A percentile compares a stretch with the other conserved stretches of the same genome.
phyloP scores from a whole-genome alignment of 2,329 filamentous ascomycete species.

The Colletotrichum cereale region DNA sequence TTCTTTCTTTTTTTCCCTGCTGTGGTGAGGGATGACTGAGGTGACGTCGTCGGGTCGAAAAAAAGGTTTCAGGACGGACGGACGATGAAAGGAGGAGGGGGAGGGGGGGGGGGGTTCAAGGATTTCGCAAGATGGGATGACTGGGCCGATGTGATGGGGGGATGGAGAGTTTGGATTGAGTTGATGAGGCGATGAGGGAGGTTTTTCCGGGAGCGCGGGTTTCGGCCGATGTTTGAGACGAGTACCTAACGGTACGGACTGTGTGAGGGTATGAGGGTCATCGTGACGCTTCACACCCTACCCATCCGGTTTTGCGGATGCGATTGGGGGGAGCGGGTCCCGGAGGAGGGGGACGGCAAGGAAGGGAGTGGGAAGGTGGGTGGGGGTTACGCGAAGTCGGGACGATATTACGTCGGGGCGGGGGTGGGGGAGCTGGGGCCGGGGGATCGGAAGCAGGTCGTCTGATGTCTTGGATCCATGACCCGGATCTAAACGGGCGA shows the following conservation, averaged over 20 bases:
- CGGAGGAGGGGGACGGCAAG: background rate
- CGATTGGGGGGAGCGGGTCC: background rate
- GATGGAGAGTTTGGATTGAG: background rate
- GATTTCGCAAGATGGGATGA: background rate
- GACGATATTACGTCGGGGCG: constrained; percentile 32
- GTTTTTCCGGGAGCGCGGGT: background rate
- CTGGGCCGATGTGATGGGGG: background rate
- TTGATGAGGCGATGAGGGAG: background rate
- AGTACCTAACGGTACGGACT: background rate
- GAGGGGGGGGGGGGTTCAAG: background rate
- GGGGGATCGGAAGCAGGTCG: constrained; percentile 6
- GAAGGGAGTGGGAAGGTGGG: background rate
- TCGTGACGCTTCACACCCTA: constrained; percentile 8
- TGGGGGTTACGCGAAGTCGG: constrained; percentile 9
- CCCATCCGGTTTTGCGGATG: background rate
- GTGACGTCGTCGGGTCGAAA: background rate
- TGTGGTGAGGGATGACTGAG: background rate
- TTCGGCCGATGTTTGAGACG: background rate
- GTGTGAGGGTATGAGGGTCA: constrained; percentile 7
- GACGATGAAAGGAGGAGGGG: background rate
- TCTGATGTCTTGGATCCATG: background rate
- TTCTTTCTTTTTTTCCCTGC: background rate
- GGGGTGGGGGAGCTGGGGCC: background rate
- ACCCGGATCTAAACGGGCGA: background rate
- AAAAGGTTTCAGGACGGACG: background rate